Percentiles rank a stretch among this genome's conserved stretches.
These are phyloP conservation scores for Pyrenophora seminiperda DNA, from an alignment of 2,329 filamentous ascomycete species.

Conservation along the genomic window DNA sequence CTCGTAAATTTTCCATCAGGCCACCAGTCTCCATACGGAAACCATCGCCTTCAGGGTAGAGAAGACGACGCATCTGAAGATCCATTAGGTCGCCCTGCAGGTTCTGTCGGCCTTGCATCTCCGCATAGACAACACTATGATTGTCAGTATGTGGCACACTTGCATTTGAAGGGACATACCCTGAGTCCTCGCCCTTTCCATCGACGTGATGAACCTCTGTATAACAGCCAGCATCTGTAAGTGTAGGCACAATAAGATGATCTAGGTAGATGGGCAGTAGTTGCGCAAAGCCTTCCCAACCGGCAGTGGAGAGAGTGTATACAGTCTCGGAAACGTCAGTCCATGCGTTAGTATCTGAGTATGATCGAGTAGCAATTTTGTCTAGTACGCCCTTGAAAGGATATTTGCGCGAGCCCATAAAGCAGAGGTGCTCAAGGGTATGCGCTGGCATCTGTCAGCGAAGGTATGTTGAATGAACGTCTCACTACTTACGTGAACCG, in stretches of 20 bases:
- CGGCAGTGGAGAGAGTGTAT: slow-evolving; percentile 92
- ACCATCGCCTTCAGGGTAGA: slow-evolving; percentile 88
- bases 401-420: slow-evolving; percentile 84
- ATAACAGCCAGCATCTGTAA: slow-evolving; percentile 90
- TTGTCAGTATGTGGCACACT: slow-evolving; percentile 14
- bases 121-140: slow-evolving; percentile 84
- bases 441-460: slow-evolving; percentile 45
- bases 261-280: slow-evolving; percentile 94
- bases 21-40: slow-evolving; percentile 99
- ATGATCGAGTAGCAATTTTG: slow-evolving; percentile 89
- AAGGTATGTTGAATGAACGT: not conserved
- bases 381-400: slow-evolving; percentile 94
- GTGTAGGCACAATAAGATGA: slow-evolving; percentile 85
- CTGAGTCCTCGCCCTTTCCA: slow-evolving; percentile 90
- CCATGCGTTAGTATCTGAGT: slow-evolving; percentile 95
- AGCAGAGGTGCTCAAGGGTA: slow-evolving; percentile 59
- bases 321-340: slow-evolving; percentile 95
- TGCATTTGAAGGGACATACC: slow-evolving; percentile 31
- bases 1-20: slow-evolving; percentile 88
- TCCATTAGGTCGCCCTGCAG: slow-evolving; percentile 85
- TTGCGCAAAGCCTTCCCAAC: slow-evolving; percentile 95
- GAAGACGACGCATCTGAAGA: slow-evolving; percentile 73
- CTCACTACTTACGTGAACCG: slow-evolving; percentile 65
- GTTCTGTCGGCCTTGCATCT: slow-evolving; percentile 97
- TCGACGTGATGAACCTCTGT: slow-evolving; percentile 98